Base-by-base conservation (phyloP, 768 basidiomycete genomes). In the Tricholoma sp. region DNA sequence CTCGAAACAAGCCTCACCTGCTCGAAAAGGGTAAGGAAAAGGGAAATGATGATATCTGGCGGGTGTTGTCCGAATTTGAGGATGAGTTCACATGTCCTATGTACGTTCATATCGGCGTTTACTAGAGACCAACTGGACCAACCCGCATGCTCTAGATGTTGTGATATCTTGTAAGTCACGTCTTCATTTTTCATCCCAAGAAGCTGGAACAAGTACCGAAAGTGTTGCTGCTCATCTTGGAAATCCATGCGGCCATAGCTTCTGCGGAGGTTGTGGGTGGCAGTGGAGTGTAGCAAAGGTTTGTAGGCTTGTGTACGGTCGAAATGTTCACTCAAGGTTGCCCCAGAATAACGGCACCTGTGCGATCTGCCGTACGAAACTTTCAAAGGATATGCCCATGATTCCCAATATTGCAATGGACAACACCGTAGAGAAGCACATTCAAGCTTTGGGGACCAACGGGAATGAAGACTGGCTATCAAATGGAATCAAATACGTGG, bases 221-320 rank as follows among this genome's bases (percentile, higher is more conserved):
- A 89, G 88, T 55, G 84, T 80, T 32, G 80, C 77, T 31, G 75
- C 86, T 3, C 83, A 89, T 65, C 59, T 83, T 24, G 77, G 80
- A 21, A 87, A 83, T 64, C 86, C 88, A 2, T 91, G 89, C 62
- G 89, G 89, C 11, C 89, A 91, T 64, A 83, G 81, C 22, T 80
- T 79, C 58, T 91, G 89, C 57, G 89, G 84, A 7, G 77, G 81
- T 41, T 91, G 89, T 64, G 81, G 80, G 10, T 76, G 79, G 70
- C 68, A 74, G 56, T 90, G 88, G 88, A 71, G 82, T 53, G 63
- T 64, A 39, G 74, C 77, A 63, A 82, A 79, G 55, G 86, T 85
- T 57, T 45, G 79, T 65, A 22, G 32, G 24, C 31, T 32, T 50
- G 22, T 55, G 31, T 51, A 45, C 52, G 22, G 50, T 51, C 49